Conservation (phyloP, 2,329 filamentous ascomycete species). For the Venturia nashicola region DNA sequence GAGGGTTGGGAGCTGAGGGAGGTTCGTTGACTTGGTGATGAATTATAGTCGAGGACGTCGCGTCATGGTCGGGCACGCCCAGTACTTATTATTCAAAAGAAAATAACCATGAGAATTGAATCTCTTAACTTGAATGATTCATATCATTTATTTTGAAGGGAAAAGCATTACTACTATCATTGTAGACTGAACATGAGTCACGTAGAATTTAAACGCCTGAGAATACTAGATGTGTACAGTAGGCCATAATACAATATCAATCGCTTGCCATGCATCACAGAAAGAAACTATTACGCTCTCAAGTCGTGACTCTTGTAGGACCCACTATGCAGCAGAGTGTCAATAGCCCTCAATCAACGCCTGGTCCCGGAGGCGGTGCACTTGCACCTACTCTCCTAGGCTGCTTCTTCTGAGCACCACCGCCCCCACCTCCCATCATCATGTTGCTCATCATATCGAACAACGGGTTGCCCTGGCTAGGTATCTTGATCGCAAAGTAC, state of each 20-base stretch:
- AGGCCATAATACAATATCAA: no score
- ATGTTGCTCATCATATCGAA: constrained; percentile 98
- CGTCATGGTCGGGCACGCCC: no score
- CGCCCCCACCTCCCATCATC: constrained; percentile 63
- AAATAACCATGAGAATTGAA: no score
- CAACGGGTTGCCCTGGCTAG: constrained; percentile 79
- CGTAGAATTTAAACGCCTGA: no score
- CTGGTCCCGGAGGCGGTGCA: background rate
- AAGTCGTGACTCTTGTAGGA: background rate
- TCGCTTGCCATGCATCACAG: background rate
- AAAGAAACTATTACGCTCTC: background rate
- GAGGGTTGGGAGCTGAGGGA: background rate
- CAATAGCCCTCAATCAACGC: background rate
- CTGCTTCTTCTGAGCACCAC: constrained; percentile 34
- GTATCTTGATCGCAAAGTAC: constrained; percentile 88
- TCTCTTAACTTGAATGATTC: no score
- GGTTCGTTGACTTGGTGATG: background rate
- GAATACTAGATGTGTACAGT: no score
- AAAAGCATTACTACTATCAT: no score
- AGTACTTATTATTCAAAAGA: no score
- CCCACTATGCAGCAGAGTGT: background rate
- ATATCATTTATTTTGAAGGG: no score
- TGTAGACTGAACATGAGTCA: no score
- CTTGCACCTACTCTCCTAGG: constrained; percentile 32
- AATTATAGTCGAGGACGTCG: background rate